Conservation (phyloP, 2,329 filamentous ascomycete genomes). For the Alternaria postmessia region DNA sequence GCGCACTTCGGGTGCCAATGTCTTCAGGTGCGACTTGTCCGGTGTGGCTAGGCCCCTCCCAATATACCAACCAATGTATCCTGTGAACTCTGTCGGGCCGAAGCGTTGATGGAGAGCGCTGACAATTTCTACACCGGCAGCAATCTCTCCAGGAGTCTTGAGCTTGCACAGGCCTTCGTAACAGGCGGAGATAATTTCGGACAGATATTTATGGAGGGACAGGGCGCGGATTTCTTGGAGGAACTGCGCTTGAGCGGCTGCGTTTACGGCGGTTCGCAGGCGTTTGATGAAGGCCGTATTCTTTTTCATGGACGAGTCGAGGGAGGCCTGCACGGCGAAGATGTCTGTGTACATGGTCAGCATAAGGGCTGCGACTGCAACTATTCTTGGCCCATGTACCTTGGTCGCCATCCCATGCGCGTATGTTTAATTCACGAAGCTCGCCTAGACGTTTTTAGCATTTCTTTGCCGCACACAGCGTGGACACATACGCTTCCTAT, state of each 20-base stretch:
- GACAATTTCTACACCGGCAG: slow-evolving; percentile 89
- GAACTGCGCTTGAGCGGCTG: slow-evolving; percentile 81
- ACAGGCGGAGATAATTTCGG: slow-evolving; percentile 94
- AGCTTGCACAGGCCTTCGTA: slow-evolving; percentile 93
- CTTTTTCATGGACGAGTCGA: slow-evolving; percentile 96
- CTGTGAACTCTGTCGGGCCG: slow-evolving; percentile 87
- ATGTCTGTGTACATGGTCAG: slow-evolving; percentile 66
- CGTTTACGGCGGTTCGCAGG: slow-evolving; percentile 85
- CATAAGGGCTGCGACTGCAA: slow-evolving; percentile 11
- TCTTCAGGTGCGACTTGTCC: slow-evolving; percentile 84
- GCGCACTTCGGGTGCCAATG: slow-evolving; percentile 78
- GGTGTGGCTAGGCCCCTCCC: slow-evolving; percentile 91
- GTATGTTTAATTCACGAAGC: slow-evolving; percentile 85
- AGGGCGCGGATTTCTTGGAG: slow-evolving; percentile 88
- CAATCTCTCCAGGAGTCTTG: slow-evolving; percentile 89
- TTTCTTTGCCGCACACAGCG: background rate
- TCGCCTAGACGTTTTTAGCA: slow-evolving; percentile 69
- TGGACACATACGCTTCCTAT: slow-evolving; percentile 55
- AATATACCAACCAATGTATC: slow-evolving; percentile 89
- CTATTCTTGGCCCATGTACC: slow-evolving; percentile 61
- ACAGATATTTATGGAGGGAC: slow-evolving; percentile 94
- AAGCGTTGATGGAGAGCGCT: slow-evolving; percentile 97
- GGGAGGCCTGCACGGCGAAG: slow-evolving; percentile 76
- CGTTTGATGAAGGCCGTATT: slow-evolving; percentile 98
- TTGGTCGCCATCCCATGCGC: slow-evolving; percentile 87